Conservation (phyloP, 129 eudicot species). For the Chrysanthemum makinoi region DNA sequence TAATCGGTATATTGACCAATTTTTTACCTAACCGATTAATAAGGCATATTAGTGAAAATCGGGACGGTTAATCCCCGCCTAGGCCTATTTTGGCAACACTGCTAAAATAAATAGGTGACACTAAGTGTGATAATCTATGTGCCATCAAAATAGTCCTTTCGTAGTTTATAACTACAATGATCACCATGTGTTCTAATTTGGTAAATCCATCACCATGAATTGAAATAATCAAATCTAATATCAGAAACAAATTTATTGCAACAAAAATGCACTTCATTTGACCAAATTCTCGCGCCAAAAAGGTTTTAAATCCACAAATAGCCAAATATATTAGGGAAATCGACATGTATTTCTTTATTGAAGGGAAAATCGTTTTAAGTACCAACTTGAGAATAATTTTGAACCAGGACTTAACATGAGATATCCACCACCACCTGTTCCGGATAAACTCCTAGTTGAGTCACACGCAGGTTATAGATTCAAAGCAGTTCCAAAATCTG, state of each 20-base stretch:
- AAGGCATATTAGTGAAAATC: too few species aligned
- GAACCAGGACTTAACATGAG: slow-evolving; percentile 18
- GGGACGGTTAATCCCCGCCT: too few species aligned
- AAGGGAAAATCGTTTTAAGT: neutral
- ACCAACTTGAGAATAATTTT: slow-evolving; percentile 13
- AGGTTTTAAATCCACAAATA: neutral
- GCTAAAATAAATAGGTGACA: too few species aligned
- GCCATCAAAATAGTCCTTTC: neutral
- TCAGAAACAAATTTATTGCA: slow-evolving; percentile 7
- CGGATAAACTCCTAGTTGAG: neutral
- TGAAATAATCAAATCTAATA: neutral
- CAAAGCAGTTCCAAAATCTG: slow-evolving; percentile 31
- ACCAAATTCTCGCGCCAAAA: slow-evolving; percentile 15
- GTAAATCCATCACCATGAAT: neutral
- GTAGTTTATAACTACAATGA: neutral
- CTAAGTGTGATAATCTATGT: too few species aligned
- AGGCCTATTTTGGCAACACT: too few species aligned
- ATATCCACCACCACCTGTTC: slow-evolving; percentile 9
- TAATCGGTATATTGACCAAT: too few species aligned
- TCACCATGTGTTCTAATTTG: slow-evolving; percentile 5
- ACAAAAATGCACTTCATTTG: neutral
- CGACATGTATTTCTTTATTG: slow-evolving; percentile 31
- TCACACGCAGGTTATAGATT: slow-evolving; percentile 8
- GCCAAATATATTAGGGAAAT: slow-evolving; percentile 20
- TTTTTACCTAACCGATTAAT: too few species aligned